Evolutionary conservation across 106 monocot species (phyloP), one percentile per base, ranked within the genome.

Genomic region (Phalaenopsis equestris): DNA sequence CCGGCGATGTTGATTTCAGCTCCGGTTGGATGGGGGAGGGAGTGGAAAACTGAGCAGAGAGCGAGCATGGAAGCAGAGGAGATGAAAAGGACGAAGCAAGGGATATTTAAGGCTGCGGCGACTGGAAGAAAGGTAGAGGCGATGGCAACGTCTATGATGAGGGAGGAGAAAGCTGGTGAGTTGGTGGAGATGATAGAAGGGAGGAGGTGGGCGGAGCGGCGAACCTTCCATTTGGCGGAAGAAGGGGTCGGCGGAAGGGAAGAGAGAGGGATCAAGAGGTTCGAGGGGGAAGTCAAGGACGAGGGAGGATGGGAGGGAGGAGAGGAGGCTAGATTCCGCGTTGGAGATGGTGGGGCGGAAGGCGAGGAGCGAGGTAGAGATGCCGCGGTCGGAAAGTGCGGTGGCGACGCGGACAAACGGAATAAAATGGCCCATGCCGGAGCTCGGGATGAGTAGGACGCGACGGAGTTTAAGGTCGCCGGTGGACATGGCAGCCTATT

Each of bases 361-460:
- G 52, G 81, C 43, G 70, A 91, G n/a, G 81, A 90, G 23, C 67
- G 86, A 64, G 76, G 86, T 73, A 10, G 52, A 2, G 83, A 85
- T 87, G 80, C 80, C 56, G 38, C 56, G 81, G 76, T 41, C 16
- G 2, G 85, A 57, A 3, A 91, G 83, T 36, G 76, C 79, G 42
- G 77, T 56, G 49, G 87, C 87, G 23, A 87, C 77, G 77, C 84
- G 89, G 80, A 73, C 41, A 48, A 84, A 81, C 4, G 91, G 89
- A 36, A 56, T 43, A 19, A 94, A 77, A 81, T 94, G 93, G 81
- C 89, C 93, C 89, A 89, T 86, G 72, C 89, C 91, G 74, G 93
- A 85, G 64, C 87, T 84, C 4, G 89, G 84, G 41, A 93, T 18
- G 45, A 91, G 82, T n/a, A 78, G 82, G 43, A 91, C 16, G 9